Conservation (phyloP, 2,329 filamentous ascomycete genomes). For the Arthrinium phaeospermum region DNA sequence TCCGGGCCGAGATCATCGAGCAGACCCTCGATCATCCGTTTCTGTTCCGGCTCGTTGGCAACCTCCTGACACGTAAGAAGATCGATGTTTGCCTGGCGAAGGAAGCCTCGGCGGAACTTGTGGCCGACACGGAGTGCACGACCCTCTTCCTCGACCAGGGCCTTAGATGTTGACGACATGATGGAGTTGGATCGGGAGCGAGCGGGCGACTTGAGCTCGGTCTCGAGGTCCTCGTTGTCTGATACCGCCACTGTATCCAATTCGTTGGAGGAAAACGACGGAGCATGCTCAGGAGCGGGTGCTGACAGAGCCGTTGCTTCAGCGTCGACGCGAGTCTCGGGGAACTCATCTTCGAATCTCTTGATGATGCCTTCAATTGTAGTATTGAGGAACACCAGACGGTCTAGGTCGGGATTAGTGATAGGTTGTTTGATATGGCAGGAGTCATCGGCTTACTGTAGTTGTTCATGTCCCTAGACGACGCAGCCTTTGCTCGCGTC, state of each 20-base stretch:
- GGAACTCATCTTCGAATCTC: conserved; percentile 95
- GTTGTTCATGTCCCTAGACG: conserved; percentile 71
- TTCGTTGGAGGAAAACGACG: conserved; percentile 40
- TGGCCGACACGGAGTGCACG: conserved; percentile 61
- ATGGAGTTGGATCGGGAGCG: conserved; percentile 60
- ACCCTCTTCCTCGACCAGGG: conserved; percentile 62
- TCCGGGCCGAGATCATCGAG: conserved; percentile 68
- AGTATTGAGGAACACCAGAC: conserved; percentile 83
- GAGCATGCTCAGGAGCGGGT: conserved; percentile 32
- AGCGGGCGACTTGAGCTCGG: conserved; percentile 47
- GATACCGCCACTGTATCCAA: conserved; percentile 48
- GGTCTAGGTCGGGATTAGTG: conserved; percentile 52
- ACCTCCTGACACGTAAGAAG: conserved; percentile 54
- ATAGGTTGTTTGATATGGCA: neutral
- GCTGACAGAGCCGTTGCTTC: conserved; percentile 33
- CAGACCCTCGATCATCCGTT: conserved; percentile 62
- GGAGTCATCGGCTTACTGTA: conserved; percentile 67
- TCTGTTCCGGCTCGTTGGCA: conserved; percentile 55
- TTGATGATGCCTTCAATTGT: conserved; percentile 92
- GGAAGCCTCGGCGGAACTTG: conserved; percentile 59
- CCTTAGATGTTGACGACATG: conserved; percentile 55
- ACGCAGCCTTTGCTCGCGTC: conserved; percentile 71
- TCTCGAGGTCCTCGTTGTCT: conserved; percentile 55
- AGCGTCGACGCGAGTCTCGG: conserved; percentile 71
- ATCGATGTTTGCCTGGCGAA: conserved; percentile 58